Evolutionary conservation across 345 rosid species (phyloP), one percentile per base, ranked within the genome.

Genomic region (Gossypium stocksii): DNA sequence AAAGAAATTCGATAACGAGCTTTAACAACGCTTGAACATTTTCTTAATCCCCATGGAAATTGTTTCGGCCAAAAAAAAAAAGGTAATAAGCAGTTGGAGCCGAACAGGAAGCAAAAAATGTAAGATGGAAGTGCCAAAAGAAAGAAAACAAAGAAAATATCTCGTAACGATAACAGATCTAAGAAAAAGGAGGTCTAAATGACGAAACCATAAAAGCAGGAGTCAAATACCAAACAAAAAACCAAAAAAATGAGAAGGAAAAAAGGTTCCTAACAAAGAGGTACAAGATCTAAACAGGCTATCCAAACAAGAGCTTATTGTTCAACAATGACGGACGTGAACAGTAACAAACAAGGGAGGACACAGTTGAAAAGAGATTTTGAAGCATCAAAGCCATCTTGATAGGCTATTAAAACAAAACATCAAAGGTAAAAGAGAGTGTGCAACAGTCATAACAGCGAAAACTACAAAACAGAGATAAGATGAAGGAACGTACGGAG

Each of bases 401-500:
- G 2, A 25, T 34, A n/a, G 2, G 52, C 14, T 10, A 17, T 22
- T n/a, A 25, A 2, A 13, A 10, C 13, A 10, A 25, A 15, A 27
- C 2, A 5, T 12, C 1, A 15, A 54, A 17, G 1, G 3, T n/a
- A 54, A 22, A 43, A 20, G 4, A 13, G 14, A 14, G 49, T 5
- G 0, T 4, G 23, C 9, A 59, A 15, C 41, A 15, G 25, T 10
- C 3, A 48, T n/a, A 15, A 66, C 22, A 53, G 4, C 23, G 8
- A 15, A 65, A 46, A 63, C 0, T 13, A 9, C 0, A 23, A 9
- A 14, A 9, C 3, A 71, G 6, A 41, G 3, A 38, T 23, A 0
- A 4, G 38, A 62, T 29, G 38, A 43, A 56, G 69, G 46, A 20
- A 52, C 87, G 68, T 85, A 93, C 94, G 60, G 25, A 19, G 77